Conservation (phyloP, 2,329 filamentous ascomycete genomes). For the Curvularia eragrostidis region DNA sequence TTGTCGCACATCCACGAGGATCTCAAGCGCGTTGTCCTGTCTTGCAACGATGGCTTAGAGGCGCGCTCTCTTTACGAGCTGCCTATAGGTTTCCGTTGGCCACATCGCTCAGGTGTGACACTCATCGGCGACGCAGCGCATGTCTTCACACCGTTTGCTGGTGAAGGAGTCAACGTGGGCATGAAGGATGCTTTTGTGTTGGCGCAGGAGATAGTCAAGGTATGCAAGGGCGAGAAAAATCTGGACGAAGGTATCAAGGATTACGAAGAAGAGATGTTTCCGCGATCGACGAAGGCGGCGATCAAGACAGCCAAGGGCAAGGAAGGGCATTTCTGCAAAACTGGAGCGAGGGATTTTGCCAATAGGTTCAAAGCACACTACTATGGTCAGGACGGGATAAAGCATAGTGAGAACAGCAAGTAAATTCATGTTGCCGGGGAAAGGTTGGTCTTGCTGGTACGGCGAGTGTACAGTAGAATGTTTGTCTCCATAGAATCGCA, state of each 20-base stretch:
- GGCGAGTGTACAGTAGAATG: background rate
- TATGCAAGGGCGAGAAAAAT: constrained; percentile 27
- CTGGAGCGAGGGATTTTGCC: constrained; percentile 30
- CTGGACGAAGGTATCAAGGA: constrained; percentile 26
- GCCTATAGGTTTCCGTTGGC: constrained; percentile 60
- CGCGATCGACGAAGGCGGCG: constrained; percentile 26
- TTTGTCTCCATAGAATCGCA: background rate
- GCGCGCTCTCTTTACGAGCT: constrained; percentile 59
- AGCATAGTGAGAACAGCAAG: background rate
- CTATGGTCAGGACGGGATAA: constrained; percentile 3
- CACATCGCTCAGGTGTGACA: constrained; percentile 58
- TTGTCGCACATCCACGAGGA: constrained; percentile 46
- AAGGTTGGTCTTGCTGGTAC: background rate
- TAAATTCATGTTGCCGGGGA: background rate
- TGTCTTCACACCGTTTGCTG: constrained; percentile 64
- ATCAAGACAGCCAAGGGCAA: constrained; percentile 32
- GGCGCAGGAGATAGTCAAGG: constrained; percentile 39
- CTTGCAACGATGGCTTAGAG: constrained; percentile 22
- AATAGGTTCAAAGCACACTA: constrained; percentile 30
- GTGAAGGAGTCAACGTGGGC: constrained; percentile 66
- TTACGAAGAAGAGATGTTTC: constrained; percentile 39
- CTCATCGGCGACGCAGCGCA: constrained; percentile 67
- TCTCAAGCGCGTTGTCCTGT: constrained; percentile 30
- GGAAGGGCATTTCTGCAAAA: constrained; percentile 28
- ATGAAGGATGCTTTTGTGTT: constrained; percentile 63